phyloP scores from a whole-genome alignment of 1,284 basidiomycete species.

The Sanghuangporus weigelae region DNA sequence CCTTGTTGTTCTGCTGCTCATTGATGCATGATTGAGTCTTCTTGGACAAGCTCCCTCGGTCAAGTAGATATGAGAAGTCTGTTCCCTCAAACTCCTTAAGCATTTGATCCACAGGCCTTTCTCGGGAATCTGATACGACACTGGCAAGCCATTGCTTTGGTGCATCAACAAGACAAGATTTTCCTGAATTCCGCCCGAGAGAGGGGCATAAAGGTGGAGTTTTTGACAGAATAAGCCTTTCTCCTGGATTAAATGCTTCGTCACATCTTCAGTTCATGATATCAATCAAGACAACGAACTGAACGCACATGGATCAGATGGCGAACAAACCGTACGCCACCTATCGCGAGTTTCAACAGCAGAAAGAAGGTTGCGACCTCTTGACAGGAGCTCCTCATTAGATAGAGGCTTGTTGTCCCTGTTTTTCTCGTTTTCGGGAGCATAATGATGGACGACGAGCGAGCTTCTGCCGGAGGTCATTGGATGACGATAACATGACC shows the following conservation, averaged over 20 bases:
- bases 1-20: slow-evolving; percentile 15
- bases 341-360: not conserved
- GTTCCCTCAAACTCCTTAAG: slow-evolving; percentile 39
- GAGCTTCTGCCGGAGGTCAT: not conserved
- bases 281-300: not conserved
- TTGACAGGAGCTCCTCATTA: slow-evolving; percentile 7
- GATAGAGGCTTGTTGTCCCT: not conserved
- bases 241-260: not conserved
- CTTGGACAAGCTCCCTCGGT: not conserved
- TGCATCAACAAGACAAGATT: not conserved
- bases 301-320: not conserved
- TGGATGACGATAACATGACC: slow-evolving; percentile 2
- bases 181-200: not conserved
- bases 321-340: slow-evolving; percentile 1
- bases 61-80: slow-evolving; percentile 22
- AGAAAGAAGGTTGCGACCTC: slow-evolving; percentile 4
- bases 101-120: slow-evolving; percentile 30
- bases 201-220: not conserved
- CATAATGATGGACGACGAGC: slow-evolving; percentile 10
- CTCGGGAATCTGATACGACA: slow-evolving; percentile 24
- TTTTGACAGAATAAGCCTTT: not conserved
- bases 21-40: slow-evolving; percentile 18
- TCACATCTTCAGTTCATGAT: not conserved
- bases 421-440: not conserved
- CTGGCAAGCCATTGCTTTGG: slow-evolving; percentile 34